Percentiles rank a stretch among this genome's conserved stretches.
These are phyloP conservation scores for Nemania abortiva DNA, from an alignment of 2,329 filamentous ascomycete genomes.

Conservation along the genomic window DNA sequence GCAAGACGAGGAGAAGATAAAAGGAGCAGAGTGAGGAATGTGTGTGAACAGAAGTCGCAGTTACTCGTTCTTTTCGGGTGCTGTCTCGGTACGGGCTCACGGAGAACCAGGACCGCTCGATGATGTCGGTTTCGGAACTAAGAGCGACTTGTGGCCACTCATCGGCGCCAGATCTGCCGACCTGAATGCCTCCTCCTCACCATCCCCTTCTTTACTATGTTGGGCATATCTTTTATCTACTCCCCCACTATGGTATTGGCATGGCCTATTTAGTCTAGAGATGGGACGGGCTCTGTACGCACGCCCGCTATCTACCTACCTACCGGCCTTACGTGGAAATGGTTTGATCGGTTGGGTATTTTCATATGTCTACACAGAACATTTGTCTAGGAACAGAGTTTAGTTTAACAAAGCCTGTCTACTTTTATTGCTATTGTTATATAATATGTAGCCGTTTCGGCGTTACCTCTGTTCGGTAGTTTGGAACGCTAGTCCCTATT, in stretches of 20 bases:
- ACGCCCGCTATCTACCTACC: not conserved
- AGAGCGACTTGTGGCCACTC: constrained; percentile 16
- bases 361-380: not conserved
- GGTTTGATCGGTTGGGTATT: too few species aligned
- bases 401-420: not conserved
- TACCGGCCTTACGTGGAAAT: too few species aligned
- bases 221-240: constrained; percentile 3
- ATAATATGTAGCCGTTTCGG: not conserved
- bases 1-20: not conserved
- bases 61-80: not conserved
- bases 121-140: constrained; percentile 23
- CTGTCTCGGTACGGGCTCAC: not conserved
- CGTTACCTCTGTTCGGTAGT: constrained; percentile 5
- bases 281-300: not conserved
- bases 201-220: not conserved
- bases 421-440: too few species aligned
- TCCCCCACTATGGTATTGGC: constrained; percentile 4
- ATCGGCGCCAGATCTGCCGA: constrained; percentile 43
- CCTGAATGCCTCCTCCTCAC: constrained; percentile 3
- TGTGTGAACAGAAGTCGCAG: not conserved
- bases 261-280: too few species aligned
- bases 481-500: not conserved
- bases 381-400: not conserved
- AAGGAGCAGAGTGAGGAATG: not conserved
- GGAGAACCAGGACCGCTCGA: constrained; percentile 10